Evolutionary conservation across 495 filamentous ascomycete genomes (phyloP), one percentile per base, ranked within the genome.

Genomic region (Polyplosphaeria fusca): DNA sequence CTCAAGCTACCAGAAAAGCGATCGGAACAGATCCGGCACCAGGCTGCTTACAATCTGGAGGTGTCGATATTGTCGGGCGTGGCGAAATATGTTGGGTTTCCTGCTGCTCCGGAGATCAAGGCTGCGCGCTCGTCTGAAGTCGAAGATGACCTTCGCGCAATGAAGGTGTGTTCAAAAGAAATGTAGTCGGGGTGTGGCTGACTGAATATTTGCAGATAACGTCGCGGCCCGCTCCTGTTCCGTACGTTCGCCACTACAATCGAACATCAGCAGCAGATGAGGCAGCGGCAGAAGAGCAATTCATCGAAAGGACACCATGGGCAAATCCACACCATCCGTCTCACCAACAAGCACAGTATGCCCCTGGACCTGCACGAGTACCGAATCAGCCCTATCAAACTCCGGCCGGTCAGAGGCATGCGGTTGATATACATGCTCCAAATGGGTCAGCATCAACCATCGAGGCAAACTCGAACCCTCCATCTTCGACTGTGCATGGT

Each of bases 81-180:
- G 52, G 89, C 91, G 5, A 96, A 95, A 69, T 88, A 96, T 70
- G 82, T 94, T 47, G 93, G 93, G 20, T 97, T 96, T 71, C 93
- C 93, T 24, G 92, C 92, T 27, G 92, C 92, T n/a, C 93, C 93
- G 18, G 77, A 84, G 11, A 82, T 98, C 58, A 72, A 78, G 23
- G 79, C 84, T 22, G 87, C 85, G 18, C 82, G 87, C 13, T 76
- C 81, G 9, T 75, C 82, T 16, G 89, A 95, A 56, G 71, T 90
- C 22, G 88, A 95, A 30, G 86, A 89, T 46, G 93, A 98, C 71
- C 74, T 96, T 32, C 84, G 89, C 67, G 86, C 83, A 56, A 96
- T 98, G 79, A 86, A 83, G 42, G 93, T 96, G 77, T 84, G 91
- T 80, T 52, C 39, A 23, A 42, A 45, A 16, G 28, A 25, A 32